Evolutionary conservation across 2,329 filamentous ascomycete genomes (phyloP).

Genomic region (Penicillium sp.): DNA sequence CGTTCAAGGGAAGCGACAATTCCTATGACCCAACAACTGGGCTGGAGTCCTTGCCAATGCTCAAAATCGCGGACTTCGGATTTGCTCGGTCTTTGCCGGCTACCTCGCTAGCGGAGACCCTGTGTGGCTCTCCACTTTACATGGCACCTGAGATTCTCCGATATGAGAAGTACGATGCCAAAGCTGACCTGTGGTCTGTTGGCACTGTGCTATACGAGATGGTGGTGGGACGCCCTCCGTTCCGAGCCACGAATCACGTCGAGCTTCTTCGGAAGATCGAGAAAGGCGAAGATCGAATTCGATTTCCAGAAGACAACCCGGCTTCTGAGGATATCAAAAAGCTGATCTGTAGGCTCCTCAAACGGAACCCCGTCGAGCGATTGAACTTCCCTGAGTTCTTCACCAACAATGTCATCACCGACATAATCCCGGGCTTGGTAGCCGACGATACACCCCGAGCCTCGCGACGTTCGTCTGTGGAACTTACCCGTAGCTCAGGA

Average conservation of each 20-base stretch:
- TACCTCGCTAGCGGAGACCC: conserved; percentile 88
- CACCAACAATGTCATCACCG: conserved; percentile 66
- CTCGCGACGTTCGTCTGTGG: conserved; percentile 19
- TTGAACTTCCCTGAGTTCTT: conserved; percentile 88
- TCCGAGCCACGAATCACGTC: conserved; percentile 89
- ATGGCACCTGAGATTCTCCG: conserved; percentile 98
- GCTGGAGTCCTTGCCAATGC: conserved; percentile 81
- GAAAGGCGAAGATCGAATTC: conserved; percentile 78
- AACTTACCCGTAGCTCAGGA: conserved; percentile 9
- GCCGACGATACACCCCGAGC: conserved; percentile 65
- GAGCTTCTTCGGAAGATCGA: conserved; percentile 92
- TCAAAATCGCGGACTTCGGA: conserved; percentile 98
- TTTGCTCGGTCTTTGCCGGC: conserved; percentile 89
- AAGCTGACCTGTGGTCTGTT: conserved; percentile 96
- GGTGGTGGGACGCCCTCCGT: conserved; percentile 85
- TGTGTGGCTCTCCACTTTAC: conserved; percentile 94
- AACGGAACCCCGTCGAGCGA: conserved; percentile 79
- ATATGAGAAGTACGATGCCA: conserved; percentile 96
- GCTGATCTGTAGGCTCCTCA: conserved; percentile 76
- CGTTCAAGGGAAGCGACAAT: conserved; percentile 75
- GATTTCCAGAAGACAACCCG: conserved; percentile 70
- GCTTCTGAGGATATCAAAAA: conserved; percentile 75
- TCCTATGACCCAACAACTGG: conserved; percentile 79
- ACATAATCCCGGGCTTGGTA: conserved; percentile 75
- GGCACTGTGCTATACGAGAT: conserved; percentile 96